Conservation (phyloP, 2,329 filamentous ascomycete genomes). For the Malbranchea cinnamomea region DNA sequence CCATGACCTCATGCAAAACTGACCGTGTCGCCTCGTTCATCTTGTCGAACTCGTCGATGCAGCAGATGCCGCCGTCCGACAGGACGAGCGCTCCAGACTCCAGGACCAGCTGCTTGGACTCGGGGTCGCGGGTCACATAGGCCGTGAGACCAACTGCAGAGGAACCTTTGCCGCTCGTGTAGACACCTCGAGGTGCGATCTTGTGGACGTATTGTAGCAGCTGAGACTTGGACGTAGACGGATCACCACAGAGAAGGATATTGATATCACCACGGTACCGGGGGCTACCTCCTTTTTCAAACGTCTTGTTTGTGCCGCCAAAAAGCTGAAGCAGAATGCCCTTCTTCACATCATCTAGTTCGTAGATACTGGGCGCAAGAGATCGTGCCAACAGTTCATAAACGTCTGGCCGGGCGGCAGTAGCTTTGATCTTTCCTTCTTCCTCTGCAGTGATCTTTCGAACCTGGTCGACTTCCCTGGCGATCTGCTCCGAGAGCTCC, state of each 20-base stretch:
- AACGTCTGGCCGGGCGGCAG: constrained; percentile 65
- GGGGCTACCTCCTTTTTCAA: constrained; percentile 88
- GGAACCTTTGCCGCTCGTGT: constrained; percentile 62
- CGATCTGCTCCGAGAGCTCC: constrained; percentile 57
- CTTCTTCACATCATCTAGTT: constrained; percentile 98
- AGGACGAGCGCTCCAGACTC: constrained; percentile 61
- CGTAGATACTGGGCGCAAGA: constrained; percentile 86
- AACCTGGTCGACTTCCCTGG: constrained; percentile 64
- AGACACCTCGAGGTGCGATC: constrained; percentile 78
- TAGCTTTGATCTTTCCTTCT: constrained; percentile 72
- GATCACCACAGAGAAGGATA: constrained; percentile 88
- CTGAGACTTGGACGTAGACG: constrained; percentile 92
- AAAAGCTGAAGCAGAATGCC: constrained; percentile 93
- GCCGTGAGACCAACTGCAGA: constrained; percentile 63
- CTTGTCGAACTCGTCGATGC: constrained; percentile 68
- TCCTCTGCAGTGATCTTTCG: constrained; percentile 75
- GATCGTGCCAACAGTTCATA: constrained; percentile 88
- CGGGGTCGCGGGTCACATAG: constrained; percentile 61
- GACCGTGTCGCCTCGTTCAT: constrained; percentile 63
- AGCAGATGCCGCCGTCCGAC: constrained; percentile 61
- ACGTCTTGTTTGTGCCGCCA: constrained; percentile 94
- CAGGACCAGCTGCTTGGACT: constrained; percentile 57
- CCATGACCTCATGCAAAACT: constrained; percentile 67
- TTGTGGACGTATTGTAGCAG: constrained; percentile 90
- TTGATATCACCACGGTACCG: constrained; percentile 97